Base-by-base conservation (phyloP, 495 filamentous ascomycete genomes). In the Apiosordaria backusii region DNA sequence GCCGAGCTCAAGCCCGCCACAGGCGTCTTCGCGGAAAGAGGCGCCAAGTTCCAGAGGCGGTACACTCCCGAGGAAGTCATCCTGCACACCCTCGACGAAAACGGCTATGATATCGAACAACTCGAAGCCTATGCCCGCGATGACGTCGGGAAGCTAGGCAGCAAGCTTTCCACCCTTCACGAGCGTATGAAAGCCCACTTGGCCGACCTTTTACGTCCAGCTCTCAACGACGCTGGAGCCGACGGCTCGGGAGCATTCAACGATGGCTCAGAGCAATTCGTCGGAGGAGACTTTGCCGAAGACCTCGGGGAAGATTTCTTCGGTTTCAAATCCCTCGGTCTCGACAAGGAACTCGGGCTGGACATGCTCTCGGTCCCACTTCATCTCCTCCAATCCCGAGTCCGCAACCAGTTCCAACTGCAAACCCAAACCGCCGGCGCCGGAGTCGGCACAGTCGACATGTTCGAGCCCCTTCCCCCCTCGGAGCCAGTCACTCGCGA, bases 281-380 rank as follows among this genome's bases (percentile, higher is more conserved):
- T 97, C 61, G 91, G 90, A 50, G 95, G 95, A 60, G 94, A 98
- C 73, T 99, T 97, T 75, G 95, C 95, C 1, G 95, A 97, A 78
- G 95, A 98, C 70, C 89, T 98, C 29, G 93, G 92, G 65, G 95
- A 97, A 78, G 95, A 99, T 79, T 99, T 97, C 84, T 98, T 99
- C 69, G 95, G 95, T 10, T 97, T 99, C 85, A 94, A 93, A 75
- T 94, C 96, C 68, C 84, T 98, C 40, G 95, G 95, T 19, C 83
- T 99, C 27, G 94, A 96, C 71, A 88, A 86, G 65, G 95, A 99
- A 73, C 88, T 97, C 73, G 92, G 92, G 16, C 82, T 93, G 62
- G 87, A 90, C 21, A 88, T 89, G 57, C 84, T 97, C 55, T 93
- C 90, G 45, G 95, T 99, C 35, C 95, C 95, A 21, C 83, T 99